phyloP scores from a whole-genome alignment of 176 grass and related monocot genomes.

The Pharus latifolius region DNA sequence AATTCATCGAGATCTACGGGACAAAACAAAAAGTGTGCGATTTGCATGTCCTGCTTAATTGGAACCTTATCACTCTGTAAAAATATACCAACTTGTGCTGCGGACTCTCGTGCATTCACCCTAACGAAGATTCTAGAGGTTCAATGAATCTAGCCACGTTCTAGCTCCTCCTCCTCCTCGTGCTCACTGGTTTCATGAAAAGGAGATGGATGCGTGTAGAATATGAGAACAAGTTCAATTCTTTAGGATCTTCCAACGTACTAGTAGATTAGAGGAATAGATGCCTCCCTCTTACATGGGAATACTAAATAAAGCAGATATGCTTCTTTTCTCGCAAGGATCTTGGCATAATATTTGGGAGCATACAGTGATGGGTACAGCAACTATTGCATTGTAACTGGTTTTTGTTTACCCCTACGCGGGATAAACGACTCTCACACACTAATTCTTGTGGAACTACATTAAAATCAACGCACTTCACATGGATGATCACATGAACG shows the following conservation, averaged over 20 bases:
- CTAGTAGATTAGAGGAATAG: background rate
- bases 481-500: no score
- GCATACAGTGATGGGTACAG: no score
- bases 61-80: background rate
- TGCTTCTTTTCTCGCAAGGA: no score
- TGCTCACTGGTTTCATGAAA: background rate
- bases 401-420: no score
- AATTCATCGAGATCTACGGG: background rate
- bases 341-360: no score
- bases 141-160: constrained; percentile 6
- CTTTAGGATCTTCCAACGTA: background rate
- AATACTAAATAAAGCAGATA: background rate
- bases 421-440: no score
- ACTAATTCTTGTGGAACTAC: no score
- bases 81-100: background rate
- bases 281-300: background rate
- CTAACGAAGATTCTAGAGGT: background rate
- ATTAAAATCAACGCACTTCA: no score
- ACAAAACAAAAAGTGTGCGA: background rate
- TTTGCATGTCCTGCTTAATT: no score
- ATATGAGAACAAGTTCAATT: background rate
- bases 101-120: background rate
- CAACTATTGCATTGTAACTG: no score
- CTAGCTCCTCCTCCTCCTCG: background rate
- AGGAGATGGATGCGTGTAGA: background rate